Percentiles rank a stretch among this genome's conserved stretches.
phyloP scores from a whole-genome alignment of 192 early-diverging fungal species.

The Geosiphon pyriformis region DNA sequence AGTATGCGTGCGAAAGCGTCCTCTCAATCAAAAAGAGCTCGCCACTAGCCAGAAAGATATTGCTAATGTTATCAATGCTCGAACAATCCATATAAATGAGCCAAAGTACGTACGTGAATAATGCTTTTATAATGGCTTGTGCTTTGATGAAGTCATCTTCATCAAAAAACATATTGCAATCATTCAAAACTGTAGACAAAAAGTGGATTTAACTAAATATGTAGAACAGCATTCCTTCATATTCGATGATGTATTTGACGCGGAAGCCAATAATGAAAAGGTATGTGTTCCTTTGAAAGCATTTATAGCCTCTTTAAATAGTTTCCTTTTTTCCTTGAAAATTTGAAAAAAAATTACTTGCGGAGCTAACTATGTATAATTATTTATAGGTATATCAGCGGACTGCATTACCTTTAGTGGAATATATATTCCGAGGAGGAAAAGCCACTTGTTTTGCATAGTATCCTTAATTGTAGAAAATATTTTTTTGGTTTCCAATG shows the following conservation, averaged over 20 bases:
- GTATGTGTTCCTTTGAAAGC: constrained; percentile 45
- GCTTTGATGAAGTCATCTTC: constrained; percentile 9
- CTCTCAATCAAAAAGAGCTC: constrained; percentile 83
- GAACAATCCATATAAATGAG: constrained; percentile 83
- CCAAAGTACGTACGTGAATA: constrained; percentile 62
- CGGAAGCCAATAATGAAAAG: constrained; percentile 69
- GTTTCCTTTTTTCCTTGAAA: neutral
- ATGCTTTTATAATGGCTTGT: neutral
- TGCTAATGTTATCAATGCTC: constrained; percentile 54
- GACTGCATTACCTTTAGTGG: constrained; percentile 89
- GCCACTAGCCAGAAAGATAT: constrained; percentile 82
- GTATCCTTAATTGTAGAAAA: too few relatives aligned
- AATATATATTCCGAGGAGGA: constrained; percentile 92
- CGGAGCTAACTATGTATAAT: too few relatives aligned
- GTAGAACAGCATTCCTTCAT: constrained; percentile 90
- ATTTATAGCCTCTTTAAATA: too few relatives aligned
- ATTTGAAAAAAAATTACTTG: too few relatives aligned
- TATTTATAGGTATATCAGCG: constrained; percentile 69
- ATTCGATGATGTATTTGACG: constrained; percentile 97
- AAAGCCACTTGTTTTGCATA: constrained; percentile 99
- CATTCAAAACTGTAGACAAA: constrained; percentile 50
- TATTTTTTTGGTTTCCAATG: too few relatives aligned
- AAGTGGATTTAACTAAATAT: constrained; percentile 93
- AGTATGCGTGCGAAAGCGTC: constrained; percentile 95
- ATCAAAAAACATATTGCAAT: neutral